Conservation (phyloP, 768 basidiomycete genomes). For the Trametes meyenii region DNA sequence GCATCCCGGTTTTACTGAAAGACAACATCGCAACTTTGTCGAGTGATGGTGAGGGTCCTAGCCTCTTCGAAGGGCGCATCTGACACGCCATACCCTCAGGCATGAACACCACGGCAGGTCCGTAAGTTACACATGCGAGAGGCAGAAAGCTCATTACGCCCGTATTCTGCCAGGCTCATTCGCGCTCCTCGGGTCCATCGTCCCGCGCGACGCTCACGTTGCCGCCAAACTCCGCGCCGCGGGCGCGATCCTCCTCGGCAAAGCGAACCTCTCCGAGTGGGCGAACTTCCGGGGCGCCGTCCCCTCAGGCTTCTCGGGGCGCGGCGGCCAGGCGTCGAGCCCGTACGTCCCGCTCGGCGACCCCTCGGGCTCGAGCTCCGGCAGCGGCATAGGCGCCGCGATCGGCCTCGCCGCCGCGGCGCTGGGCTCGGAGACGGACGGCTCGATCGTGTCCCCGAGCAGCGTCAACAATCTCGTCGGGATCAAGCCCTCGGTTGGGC, state of each 20-base stretch:
- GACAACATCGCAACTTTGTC: constrained; percentile 39
- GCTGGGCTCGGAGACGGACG: constrained; percentile 48
- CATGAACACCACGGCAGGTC: constrained; percentile 36
- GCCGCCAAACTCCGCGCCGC: constrained; percentile 34
- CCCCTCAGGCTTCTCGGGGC: constrained; percentile 47
- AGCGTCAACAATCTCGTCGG: constrained; percentile 44
- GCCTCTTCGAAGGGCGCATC: constrained; percentile 31
- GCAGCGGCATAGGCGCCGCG: constrained; percentile 50
- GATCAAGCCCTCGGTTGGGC: constrained; percentile 40
- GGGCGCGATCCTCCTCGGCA: constrained; percentile 45
- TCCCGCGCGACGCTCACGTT: constrained; percentile 37
- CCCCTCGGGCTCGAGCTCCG: constrained; percentile 47
- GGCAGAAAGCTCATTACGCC: neutral
- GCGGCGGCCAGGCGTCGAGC: constrained; percentile 46
- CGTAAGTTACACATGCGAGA: constrained; percentile 1
- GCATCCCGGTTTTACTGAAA: constrained; percentile 40
- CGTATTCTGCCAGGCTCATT: constrained; percentile 31
- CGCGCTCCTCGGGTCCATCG: constrained; percentile 37
- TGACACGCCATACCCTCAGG: constrained; percentile 15
- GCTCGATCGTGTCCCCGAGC: constrained; percentile 46
- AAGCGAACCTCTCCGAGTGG: constrained; percentile 48
- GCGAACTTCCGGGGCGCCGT: constrained; percentile 42
- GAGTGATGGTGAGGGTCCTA: constrained; percentile 30
- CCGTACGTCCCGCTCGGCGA: constrained; percentile 47
- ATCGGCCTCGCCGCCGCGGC: constrained; percentile 44